phyloP scores from a whole-genome alignment of 768 basidiomycete genomes.

The Tricholoma sp. region DNA sequence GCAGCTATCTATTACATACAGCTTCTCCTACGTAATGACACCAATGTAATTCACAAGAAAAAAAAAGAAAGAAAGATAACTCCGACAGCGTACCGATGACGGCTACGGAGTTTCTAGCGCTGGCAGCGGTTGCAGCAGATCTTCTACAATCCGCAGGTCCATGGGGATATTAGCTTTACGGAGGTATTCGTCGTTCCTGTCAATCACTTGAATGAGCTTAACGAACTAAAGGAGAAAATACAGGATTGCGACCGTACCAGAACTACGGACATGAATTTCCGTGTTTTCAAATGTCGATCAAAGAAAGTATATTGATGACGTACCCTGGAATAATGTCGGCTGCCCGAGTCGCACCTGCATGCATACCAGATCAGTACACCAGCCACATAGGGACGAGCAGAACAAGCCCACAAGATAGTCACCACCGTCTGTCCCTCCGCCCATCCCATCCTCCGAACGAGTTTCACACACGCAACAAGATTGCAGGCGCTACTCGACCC shows the following conservation, averaged over 20 bases:
- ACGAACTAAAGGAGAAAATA: background rate
- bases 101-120: constrained; percentile 9
- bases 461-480: constrained; percentile 83
- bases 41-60: too few relatives aligned
- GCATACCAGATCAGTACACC: background rate
- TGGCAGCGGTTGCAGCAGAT: constrained; percentile 27
- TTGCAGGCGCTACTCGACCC: constrained; percentile 98
- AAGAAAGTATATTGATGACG: background rate
- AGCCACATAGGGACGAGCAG: background rate
- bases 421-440: constrained; percentile 67
- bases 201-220: background rate
- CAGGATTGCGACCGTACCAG: constrained; percentile 28
- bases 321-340: constrained; percentile 90
- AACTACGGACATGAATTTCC: constrained; percentile 25
- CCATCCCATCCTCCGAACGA: constrained; percentile 69
- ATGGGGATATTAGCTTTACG: constrained; percentile 39
- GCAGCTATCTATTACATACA: background rate
- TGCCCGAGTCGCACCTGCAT: constrained; percentile 82
- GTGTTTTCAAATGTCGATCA: background rate
- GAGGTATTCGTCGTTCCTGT: constrained; percentile 53
- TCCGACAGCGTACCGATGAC: background rate
- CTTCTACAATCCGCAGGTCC: constrained; percentile 35
- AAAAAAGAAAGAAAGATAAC: background rate
- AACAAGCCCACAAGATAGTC: constrained; percentile 69
- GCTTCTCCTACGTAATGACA: too few relatives aligned